Evolutionary conservation across 345 rosid species (phyloP).

Genomic region (Populus alba): DNA sequence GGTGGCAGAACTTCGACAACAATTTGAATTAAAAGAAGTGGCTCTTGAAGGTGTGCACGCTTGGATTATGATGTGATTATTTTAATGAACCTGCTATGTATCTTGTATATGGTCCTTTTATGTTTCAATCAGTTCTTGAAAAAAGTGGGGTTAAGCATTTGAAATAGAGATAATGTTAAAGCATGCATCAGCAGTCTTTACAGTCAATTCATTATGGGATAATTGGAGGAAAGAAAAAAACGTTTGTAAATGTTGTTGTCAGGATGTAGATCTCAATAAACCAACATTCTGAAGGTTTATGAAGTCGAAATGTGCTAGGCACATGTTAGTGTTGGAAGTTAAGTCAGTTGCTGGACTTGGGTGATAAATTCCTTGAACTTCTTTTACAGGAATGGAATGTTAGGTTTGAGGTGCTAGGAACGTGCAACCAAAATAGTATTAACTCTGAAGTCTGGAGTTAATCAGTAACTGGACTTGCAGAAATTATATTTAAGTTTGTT

Average conservation of each 20-base stretch:
- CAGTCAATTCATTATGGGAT: not conserved
- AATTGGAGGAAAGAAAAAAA: not conserved
- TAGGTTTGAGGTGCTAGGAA: not conserved
- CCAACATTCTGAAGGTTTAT: not conserved
- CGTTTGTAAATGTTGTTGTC: not conserved
- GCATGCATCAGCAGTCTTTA: not conserved
- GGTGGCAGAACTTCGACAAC: slow-evolving; percentile 63
- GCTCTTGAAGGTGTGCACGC: slow-evolving; percentile 61
- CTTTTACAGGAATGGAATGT: not conserved
- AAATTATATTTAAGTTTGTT: not conserved
- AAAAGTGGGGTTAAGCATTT: not conserved
- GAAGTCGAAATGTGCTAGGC: not conserved
- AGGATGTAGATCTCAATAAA: not conserved
- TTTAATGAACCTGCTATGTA: not conserved
- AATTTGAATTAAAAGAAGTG: slow-evolving; percentile 67
- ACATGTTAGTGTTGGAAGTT: not conserved
- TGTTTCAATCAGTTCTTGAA: not conserved
- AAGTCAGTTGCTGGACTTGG: not conserved
- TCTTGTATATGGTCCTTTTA: not conserved
- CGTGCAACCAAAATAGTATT: not conserved
- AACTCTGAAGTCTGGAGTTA: not conserved
- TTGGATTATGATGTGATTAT: not conserved
- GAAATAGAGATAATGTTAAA: not conserved
- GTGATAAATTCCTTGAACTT: not conserved
- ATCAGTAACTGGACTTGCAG: not conserved